A percentile compares a stretch with the other conserved stretches of the same genome.
Evolutionary conservation across 2,329 filamentous ascomycete species (phyloP).

Genomic region (Penicillium hordei): DNA sequence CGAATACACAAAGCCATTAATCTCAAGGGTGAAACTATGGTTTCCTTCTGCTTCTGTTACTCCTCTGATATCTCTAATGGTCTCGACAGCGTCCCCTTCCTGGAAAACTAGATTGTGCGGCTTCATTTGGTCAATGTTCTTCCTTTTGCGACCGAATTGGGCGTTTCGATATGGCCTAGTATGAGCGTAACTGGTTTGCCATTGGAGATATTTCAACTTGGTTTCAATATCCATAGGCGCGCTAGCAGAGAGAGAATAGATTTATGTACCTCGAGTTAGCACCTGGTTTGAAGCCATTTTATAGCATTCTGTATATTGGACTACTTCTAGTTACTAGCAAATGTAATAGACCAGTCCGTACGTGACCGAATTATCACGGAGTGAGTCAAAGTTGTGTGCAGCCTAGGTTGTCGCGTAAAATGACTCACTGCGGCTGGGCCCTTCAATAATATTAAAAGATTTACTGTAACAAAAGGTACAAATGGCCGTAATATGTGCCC

Average conservation of each 20-base stretch:
- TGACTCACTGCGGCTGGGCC: background rate
- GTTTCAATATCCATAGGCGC: background rate
- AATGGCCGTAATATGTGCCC: too few species aligned
- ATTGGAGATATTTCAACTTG: conserved; percentile 13
- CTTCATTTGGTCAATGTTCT: background rate
- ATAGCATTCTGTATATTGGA: background rate
- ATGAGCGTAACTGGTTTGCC: conserved; percentile 5
- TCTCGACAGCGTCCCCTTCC: background rate
- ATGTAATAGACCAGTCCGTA: background rate
- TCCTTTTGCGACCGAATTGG: conserved; percentile 1
- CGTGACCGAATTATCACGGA: background rate
- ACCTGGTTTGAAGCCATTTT: background rate
- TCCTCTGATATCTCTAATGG: background rate
- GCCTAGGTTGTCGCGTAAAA: background rate
- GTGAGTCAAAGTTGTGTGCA: background rate
- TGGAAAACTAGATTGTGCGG: background rate
- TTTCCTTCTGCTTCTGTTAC: background rate
- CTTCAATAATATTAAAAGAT: background rate
- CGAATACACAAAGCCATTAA: background rate
- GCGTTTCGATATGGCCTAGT: conserved; percentile 9
- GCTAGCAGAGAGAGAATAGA: background rate
- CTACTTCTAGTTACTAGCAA: background rate
- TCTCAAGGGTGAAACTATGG: background rate
- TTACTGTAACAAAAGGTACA: background rate
- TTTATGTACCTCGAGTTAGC: background rate